Evolutionary conservation across 495 filamentous ascomycete genomes (phyloP).

Genomic region (Penicillium diatomitis): DNA sequence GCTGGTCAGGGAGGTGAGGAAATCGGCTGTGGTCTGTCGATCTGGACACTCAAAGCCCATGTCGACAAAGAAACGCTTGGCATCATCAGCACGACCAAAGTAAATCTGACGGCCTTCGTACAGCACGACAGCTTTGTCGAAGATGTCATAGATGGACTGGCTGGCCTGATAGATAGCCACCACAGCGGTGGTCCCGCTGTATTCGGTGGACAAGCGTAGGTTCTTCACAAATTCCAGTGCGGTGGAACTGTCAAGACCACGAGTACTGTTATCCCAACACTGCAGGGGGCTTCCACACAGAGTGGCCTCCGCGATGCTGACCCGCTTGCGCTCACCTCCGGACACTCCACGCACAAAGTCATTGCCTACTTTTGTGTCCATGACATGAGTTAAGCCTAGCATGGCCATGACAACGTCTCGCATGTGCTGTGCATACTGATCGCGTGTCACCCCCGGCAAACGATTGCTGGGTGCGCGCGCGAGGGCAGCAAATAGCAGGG

Average conservation of each 20-base stretch:
- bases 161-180: constrained; percentile 79
- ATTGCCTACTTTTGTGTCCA: constrained; percentile 37
- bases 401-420: constrained; percentile 51
- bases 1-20: constrained; percentile 62
- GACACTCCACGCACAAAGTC: constrained; percentile 57
- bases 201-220: constrained; percentile 60
- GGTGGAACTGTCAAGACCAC: constrained; percentile 76
- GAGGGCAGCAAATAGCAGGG: constrained; percentile 50
- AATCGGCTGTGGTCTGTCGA: constrained; percentile 56
- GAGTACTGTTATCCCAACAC: constrained; percentile 79
- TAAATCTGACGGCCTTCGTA: constrained; percentile 58
- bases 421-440: constrained; percentile 33
- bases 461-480: constrained; percentile 37
- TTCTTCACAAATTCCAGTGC: constrained; percentile 62
- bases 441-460: constrained; percentile 30
- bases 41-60: constrained; percentile 51
- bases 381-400: constrained; percentile 45
- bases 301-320: constrained; percentile 43
- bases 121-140: constrained; percentile 51
- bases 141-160: constrained; percentile 66
- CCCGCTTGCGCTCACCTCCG: constrained; percentile 69
- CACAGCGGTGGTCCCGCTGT: constrained; percentile 64
- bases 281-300: constrained; percentile 59
- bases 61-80: constrained; percentile 48
- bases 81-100: constrained; percentile 46